Base-by-base conservation (phyloP, 768 basidiomycete genomes). In the Tubosaeta sp. region DNA sequence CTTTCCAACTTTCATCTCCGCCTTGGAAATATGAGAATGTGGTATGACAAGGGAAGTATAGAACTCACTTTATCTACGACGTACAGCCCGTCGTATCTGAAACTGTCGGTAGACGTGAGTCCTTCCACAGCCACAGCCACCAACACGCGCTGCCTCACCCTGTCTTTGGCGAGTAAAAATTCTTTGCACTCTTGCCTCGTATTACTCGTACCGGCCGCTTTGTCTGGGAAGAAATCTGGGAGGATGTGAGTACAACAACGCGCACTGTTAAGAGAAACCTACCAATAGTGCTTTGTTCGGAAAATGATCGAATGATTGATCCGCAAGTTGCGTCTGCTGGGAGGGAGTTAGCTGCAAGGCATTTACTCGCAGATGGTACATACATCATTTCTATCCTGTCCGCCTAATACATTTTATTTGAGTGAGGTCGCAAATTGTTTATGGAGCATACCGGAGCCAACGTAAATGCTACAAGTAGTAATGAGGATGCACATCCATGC, bases 171-270 rank as follows among this genome's bases (percentile, higher is more conserved):
- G 69, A 36, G 31, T 63, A 68, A 44, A 16, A 22, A 32, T 40
- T 64, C 1, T n/a, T 4, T 0, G 27, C 11, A 18, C 41, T 60
- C 22, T 21, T 58, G 21, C 73, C 73, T n/a, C 74, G 63, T 25
- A 73, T 39, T 11, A 75, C 73, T 38, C 73, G 68, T 1, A 75
- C 71, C 0, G 71, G 73, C 16, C 58, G 59, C 29, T 51, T 59
- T 1, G 61, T 71, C 16, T 48, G 0, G 18, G 2, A 47, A 4
- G 74, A 73, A 11, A 68, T 43, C 69, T 74, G 38, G 31, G 14
- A 43, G 19, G 13, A 44, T 12, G 35, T 55, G 18, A 54, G 34
- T 29, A 43, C 14, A 4, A 18, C 3, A 3, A 29, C 8, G 35
- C 2, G n/a, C 21, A 6, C 7, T 22, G 27, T 29, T n/a, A 24